These are phyloP conservation scores for Lizonia empirigonia DNA, from an alignment of 2,329 filamentous ascomycete species.

Conservation along the genomic window DNA sequence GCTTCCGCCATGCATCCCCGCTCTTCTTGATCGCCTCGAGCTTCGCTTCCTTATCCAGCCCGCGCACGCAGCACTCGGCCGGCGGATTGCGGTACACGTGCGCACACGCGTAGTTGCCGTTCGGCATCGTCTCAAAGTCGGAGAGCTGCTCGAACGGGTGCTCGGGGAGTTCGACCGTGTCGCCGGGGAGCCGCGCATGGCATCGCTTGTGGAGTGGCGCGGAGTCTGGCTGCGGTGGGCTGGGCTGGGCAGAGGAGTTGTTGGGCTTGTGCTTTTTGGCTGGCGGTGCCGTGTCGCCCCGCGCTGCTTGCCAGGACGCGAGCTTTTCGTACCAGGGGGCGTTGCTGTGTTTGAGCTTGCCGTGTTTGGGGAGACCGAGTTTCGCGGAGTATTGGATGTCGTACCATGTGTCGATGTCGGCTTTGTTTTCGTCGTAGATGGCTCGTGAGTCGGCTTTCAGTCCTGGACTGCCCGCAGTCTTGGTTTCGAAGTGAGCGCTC, in stretches of 20 bases:
- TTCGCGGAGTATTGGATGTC: background rate
- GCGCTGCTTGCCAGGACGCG: background rate
- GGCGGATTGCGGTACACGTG: background rate
- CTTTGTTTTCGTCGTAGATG: background rate
- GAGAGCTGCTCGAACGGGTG: background rate
- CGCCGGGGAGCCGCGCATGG: background rate
- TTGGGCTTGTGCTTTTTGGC: background rate
- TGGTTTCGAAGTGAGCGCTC: background rate
- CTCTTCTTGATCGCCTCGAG: background rate
- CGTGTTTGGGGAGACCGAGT: background rate
- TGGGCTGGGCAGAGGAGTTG: background rate
- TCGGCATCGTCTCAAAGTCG: background rate
- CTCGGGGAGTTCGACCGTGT: background rate
- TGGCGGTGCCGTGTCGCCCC: background rate
- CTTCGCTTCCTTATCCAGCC: background rate
- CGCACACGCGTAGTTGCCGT: slow-evolving; percentile 1
- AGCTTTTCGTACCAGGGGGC: slow-evolving; percentile 1
- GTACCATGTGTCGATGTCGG: slow-evolving; percentile 6
- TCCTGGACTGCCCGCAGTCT: background rate
- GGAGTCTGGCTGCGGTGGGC: background rate
- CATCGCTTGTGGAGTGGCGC: background rate
- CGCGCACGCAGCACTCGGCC: background rate
- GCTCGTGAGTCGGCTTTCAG: background rate
- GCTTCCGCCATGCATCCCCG: background rate
- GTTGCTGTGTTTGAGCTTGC: background rate